Base-by-base conservation (phyloP, 768 basidiomycete species). In the Hypsizygus marmoreus region DNA sequence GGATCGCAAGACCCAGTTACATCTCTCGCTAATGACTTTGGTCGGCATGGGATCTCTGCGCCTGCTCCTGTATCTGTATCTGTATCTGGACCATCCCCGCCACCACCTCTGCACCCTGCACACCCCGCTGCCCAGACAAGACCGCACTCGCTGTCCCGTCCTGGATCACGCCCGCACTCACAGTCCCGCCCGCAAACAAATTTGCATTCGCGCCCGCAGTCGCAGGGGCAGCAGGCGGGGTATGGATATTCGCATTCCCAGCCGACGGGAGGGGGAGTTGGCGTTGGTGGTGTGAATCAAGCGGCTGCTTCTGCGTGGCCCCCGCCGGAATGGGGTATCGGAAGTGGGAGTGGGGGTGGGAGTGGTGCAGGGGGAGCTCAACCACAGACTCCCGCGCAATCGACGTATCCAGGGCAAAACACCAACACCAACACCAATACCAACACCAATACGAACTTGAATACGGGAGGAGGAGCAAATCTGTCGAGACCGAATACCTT, bases 311-410 rank as follows among this genome's bases (percentile, higher is more conserved):
- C n/a, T n/a, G n/a, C n/a, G 41, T 75, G 74, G 75, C 73, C 75
- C 20, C 74, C 74, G 47, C 56, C 69, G 16, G 73, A 74, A 39
- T 75, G 74, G 75, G 59, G 65, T 14, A 40, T 62, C 3, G 47
- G n/a, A n/a, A n/a, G n/a, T n/a, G n/a, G n/a, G n/a, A n/a, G n/a
- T n/a, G n/a, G n/a, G n/a, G n/a, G n/a, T n/a, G n/a, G n/a, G n/a
- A n/a, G n/a, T n/a, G n/a, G n/a, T n/a, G n/a, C n/a, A n/a, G 51
- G 39, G 37, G 17, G 23, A 45, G 34, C 47, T 19, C 55, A 33
- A 45, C 26, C 54, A 46, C 61, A 49, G 24, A 55, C 47, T 29
- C 51, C 40, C 12, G 52, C 23, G 19, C 47, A 45, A 29, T 37
- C 45, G 12, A 24, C 54, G 2, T 50, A 59, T 39, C 45, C 54